A percentile compares a stretch with the other conserved stretches of the same genome.
Conservation (phyloP, 768 basidiomycete species). For the Boletus edulis region DNA sequence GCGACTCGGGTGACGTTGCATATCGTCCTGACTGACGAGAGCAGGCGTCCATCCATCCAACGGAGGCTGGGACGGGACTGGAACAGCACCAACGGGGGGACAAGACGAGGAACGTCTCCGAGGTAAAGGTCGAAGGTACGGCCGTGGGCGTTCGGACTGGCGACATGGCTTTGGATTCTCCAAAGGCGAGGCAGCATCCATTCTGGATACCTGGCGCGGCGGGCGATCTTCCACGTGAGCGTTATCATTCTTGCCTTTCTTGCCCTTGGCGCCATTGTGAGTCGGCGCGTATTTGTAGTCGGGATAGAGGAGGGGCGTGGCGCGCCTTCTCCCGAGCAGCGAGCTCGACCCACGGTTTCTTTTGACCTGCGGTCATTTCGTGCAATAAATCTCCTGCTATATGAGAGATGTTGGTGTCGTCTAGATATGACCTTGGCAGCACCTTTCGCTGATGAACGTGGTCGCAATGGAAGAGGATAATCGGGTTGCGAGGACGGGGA, state of each 20-base stretch:
- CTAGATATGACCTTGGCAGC: slow-evolving; percentile 51
- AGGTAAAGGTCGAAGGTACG: slow-evolving; percentile 17
- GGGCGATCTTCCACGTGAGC: slow-evolving; percentile 6
- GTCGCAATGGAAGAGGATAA: slow-evolving; percentile 77
- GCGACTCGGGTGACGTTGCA: slow-evolving; percentile 7
- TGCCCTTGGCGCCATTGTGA: slow-evolving; percentile 17
- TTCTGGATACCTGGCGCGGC: slow-evolving; percentile 3
- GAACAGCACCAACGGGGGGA: no score
- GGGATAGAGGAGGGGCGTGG: slow-evolving; percentile 41
- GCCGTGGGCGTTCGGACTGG: slow-evolving; percentile 18
- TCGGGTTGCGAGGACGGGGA: slow-evolving; percentile 72
- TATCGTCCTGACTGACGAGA: slow-evolving; percentile 30
- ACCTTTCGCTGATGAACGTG: slow-evolving; percentile 62
- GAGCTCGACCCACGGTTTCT: slow-evolving; percentile 49
- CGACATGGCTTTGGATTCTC: slow-evolving; percentile 6
- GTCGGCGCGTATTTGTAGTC: slow-evolving; percentile 42
- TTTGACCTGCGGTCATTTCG: slow-evolving; percentile 45
- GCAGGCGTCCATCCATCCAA: slow-evolving; percentile 15
- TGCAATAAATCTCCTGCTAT: slow-evolving; percentile 69
- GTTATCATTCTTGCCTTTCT: slow-evolving; percentile 17
- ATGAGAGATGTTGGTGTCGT: slow-evolving; percentile 68
- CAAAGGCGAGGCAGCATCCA: not conserved
- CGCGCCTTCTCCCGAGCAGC: slow-evolving; percentile 47
- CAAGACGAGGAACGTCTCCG: no score
- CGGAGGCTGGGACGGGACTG: no score